Conservation (phyloP, 2,329 filamentous ascomycete genomes). For the Gnomoniopsis sp. region DNA sequence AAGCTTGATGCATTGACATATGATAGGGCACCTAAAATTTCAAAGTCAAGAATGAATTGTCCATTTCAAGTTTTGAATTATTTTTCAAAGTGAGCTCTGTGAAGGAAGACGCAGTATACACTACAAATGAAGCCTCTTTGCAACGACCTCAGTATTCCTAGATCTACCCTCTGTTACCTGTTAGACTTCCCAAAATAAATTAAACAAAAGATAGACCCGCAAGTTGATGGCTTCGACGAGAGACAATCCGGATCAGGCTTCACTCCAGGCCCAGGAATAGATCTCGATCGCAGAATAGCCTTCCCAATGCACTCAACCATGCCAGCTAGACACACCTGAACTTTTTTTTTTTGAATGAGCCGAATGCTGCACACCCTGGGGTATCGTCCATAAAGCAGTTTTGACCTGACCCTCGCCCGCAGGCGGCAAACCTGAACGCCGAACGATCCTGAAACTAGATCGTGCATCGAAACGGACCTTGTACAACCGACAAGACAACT, state of each 20-base stretch:
- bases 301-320: neutral
- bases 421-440: constrained; percentile 7
- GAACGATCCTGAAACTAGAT: neutral
- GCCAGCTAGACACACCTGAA: neutral
- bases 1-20: neutral
- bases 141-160: neutral
- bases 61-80: neutral
- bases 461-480: neutral
- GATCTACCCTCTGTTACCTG: neutral
- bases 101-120: neutral
- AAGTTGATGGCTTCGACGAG: neutral
- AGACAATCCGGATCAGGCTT: neutral
- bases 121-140: neutral
- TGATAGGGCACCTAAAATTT: neutral
- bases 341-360: constrained; percentile 10
- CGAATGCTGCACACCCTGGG: constrained; percentile 19
- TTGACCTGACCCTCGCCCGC: constrained; percentile 8
- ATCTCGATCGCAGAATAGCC: neutral
- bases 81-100: neutral
- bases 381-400: constrained; percentile 28
- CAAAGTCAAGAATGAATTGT: neutral
- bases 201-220: too few relatives aligned
- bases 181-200: too few relatives aligned
- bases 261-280: neutral
- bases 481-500: neutral